Percentiles rank a stretch among this genome's conserved stretches.
Conservation (phyloP, 345 rosid genomes). For the Hibiscus mutabilis region DNA sequence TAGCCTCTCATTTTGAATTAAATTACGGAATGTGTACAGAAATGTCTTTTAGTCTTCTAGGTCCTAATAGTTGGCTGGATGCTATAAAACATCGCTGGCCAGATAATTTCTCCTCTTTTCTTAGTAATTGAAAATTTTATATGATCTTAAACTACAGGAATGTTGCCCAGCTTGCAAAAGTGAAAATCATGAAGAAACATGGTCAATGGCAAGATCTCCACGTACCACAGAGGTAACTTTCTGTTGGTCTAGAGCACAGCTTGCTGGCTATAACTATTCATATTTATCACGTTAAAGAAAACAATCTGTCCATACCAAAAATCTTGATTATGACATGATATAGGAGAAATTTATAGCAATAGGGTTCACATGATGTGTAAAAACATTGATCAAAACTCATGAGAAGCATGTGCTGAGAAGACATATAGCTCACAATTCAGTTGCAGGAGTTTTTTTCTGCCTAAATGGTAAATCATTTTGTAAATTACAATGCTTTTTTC, state of each 20-base stretch:
- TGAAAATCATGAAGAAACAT: slow-evolving; percentile 57
- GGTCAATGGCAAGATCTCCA: slow-evolving; percentile 69
- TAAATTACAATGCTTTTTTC: neutral
- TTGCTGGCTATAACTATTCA: neutral
- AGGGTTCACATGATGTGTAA: neutral
- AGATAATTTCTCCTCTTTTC: neutral
- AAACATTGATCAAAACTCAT: neutral
- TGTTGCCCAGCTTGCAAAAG: slow-evolving; percentile 80
- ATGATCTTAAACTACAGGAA: slow-evolving; percentile 44
- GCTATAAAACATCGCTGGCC: neutral
- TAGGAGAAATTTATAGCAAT: neutral
- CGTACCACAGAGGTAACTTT: slow-evolving; percentile 54
- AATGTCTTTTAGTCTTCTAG: neutral
- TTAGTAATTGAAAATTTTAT: slow-evolving; percentile 3
- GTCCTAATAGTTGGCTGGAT: neutral
- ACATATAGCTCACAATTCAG: neutral
- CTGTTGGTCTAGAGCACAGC: neutral
- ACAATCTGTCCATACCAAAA: neutral
- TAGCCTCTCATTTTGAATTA: neutral
- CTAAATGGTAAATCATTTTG: neutral
- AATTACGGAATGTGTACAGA: neutral
- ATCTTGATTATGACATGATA: neutral
- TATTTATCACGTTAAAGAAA: neutral
- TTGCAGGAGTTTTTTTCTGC: neutral
- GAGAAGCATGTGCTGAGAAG: neutral